Evolutionary conservation across 2,329 filamentous ascomycete genomes (phyloP), one percentile per base, ranked within the genome.

Genomic region (Coniochaeta hoffmannii): DNA sequence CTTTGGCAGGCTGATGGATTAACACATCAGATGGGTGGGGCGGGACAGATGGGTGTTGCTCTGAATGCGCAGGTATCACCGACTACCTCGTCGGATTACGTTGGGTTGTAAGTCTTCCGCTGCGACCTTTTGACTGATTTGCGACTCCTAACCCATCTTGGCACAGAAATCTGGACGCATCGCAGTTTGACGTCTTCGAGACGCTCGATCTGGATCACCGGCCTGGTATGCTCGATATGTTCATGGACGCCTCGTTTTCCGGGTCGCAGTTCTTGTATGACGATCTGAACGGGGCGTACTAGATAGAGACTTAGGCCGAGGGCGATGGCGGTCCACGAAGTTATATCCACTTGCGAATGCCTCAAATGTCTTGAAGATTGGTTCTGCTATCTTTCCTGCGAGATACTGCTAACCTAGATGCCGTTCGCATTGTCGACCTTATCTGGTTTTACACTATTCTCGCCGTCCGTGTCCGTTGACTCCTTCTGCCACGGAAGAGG

Each of bases 231-330:
- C 30, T 44, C 32, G 52, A 53, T n/a, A 53, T 53, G 52, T 41
- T 53, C 22, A 53, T 53, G 52, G 52, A 53, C 22, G 52, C 52
- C 17, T 53, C 52, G 6, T 53, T 53, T 30, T 53, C 52, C 4
- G 52, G 52, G 34, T 41, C 32, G 34, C 52, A 53, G 34, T 53
- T 53, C 17, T 19, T 53, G 34, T 44, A 26, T 30, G 52, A 53
- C 22, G 41, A 53, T 22, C 22, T 53, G 9, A 34, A 53, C 22
- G 52, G 52, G 4, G 14, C 32, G 5, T 35, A 53, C 17, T 34
- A 32, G 14, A 24, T 24, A 24, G 38, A 53, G 52, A n/a, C 24
- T 2, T 26, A 38, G 12, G 36, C 4, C 30, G 30, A 8, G 30
- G 30, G 7, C 30, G 30, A 32, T n/a, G n/a, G n/a, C n/a, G n/a